A percentile compares a stretch with the other conserved stretches of the same genome.
Conservation (phyloP, 768 basidiomycete genomes). For the Strobilomyces echinocephalus region DNA sequence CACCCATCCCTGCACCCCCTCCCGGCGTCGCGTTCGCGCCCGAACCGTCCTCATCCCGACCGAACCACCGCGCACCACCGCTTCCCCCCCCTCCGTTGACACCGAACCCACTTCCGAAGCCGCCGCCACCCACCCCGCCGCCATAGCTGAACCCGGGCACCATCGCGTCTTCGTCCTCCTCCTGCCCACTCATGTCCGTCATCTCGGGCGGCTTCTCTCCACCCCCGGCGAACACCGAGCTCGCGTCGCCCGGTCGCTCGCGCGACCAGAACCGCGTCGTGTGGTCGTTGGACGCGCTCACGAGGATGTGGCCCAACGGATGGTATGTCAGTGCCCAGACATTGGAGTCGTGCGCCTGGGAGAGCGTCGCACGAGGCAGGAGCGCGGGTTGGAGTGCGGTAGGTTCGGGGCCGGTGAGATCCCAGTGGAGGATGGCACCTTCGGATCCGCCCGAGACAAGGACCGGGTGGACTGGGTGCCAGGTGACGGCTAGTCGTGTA, state of each 20-base stretch:
- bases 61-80: slow-evolving; percentile 38
- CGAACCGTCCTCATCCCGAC: slow-evolving; percentile 43
- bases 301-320: slow-evolving; percentile 92
- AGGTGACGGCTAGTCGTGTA: slow-evolving; percentile 64
- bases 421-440: slow-evolving; percentile 78
- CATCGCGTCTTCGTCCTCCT: slow-evolving; percentile 60
- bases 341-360: slow-evolving; percentile 75
- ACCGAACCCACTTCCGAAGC: slow-evolving; percentile 13
- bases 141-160: slow-evolving; percentile 68
- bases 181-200: slow-evolving; percentile 50
- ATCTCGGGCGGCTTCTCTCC: slow-evolving; percentile 82
- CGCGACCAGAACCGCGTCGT: slow-evolving; percentile 75
- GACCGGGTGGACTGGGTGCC: slow-evolving; percentile 88
- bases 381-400: slow-evolving; percentile 36
- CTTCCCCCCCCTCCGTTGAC: slow-evolving; percentile 23
- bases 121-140: neutral
- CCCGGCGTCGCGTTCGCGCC: neutral
- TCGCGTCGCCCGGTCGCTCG: slow-evolving; percentile 78
- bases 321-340: slow-evolving; percentile 96
- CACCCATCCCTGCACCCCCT: too few species aligned
- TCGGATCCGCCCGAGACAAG: slow-evolving; percentile 59
- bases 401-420: slow-evolving; percentile 62
- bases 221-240: slow-evolving; percentile 72
- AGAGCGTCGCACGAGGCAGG: slow-evolving; percentile 53
- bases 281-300: slow-evolving; percentile 70